Evolutionary conservation across 2,329 filamentous ascomycete genomes (phyloP), one percentile per base, ranked within the genome.

Genomic region (Dothideomycetidae sp.): DNA sequence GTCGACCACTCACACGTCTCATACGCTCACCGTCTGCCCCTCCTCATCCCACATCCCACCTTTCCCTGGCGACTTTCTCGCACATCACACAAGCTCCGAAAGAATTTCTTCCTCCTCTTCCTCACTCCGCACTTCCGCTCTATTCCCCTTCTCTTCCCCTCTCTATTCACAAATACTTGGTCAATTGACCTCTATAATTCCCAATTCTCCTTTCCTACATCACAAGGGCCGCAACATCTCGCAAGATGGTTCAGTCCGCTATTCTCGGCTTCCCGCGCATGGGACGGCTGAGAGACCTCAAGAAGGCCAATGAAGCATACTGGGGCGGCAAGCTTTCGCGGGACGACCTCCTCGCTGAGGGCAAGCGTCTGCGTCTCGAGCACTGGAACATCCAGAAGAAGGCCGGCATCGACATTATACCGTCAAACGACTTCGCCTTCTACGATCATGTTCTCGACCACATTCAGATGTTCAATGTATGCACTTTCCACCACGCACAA

Each of bases 301-400:
- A 98, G 81, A 98, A 98, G 78, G 90, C 90, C 59, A 98, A 86
- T 51, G 90, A 98, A 68, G 84, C 88, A 63, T 98, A 79, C 68
- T 98, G 90, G 90, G 80, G 69, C 56, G 88, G 81, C 64, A 98
- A 96, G 73, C 71, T 93, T 63, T 86, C 83, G 47, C 83, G 86
- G 59, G 75, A 81, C 46, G 85, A 93, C 46, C 83, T 98, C 52
- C 72, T 96, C 51, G 73, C 76, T 45, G 90, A 96, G 77, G 90
- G 81, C 63, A 96, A 96, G 82, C 78, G 85, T 62, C 83, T 98
- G 44, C 82, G 90, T 70, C 73, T 86, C 50, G 85, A 80, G 57
- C 90, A 98, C 77, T 98, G 90, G 90, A 85, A 93, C 71, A 93
- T 98, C 68, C 90, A 98, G 73, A 88, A 98, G 74, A 78, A 92